Percentiles rank a stretch among this genome's conserved stretches.
These are phyloP conservation scores for Lactarius quietus DNA, from an alignment of 768 basidiomycete species.

Conservation along the genomic window DNA sequence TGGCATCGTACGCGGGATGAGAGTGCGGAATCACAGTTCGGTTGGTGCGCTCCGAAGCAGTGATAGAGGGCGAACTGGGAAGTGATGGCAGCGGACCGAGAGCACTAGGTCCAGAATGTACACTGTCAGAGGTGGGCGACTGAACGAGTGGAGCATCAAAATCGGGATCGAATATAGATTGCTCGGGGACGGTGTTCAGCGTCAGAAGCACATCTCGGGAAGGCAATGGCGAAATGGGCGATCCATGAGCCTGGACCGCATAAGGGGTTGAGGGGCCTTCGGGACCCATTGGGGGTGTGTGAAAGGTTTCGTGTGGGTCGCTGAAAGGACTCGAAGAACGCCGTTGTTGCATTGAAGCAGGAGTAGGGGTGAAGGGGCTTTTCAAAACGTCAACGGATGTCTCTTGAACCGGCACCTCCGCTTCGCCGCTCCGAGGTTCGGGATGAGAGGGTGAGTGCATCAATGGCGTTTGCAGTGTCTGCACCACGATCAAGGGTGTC, in stretches of 20 bases:
- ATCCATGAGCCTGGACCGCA: neutral
- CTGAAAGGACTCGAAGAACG: neutral
- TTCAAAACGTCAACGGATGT: neutral
- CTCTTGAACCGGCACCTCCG: neutral
- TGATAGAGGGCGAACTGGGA: neutral
- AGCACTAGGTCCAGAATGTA: constrained; percentile 7
- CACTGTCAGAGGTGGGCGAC: neutral
- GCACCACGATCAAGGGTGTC: constrained; percentile 14
- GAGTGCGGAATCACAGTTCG: constrained; percentile 1
- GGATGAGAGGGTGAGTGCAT: neutral
- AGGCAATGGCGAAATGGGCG: neutral
- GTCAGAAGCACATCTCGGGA: neutral
- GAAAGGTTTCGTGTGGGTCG: neutral
- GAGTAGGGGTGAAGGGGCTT: constrained; percentile 18
- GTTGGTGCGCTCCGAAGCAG: neutral
- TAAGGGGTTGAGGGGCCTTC: neutral
- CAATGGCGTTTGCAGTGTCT: constrained; percentile 10
- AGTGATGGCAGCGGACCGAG: constrained; percentile 5
- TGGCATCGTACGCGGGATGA: neutral
- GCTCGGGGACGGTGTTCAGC: neutral
- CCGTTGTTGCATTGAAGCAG: neutral
- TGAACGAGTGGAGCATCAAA: neutral
- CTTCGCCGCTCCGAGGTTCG: neutral
- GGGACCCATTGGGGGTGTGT: neutral
- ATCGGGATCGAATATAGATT: neutral